These are phyloP conservation scores for Calcarisporium arbuscula DNA, from an alignment of 2,329 filamentous ascomycete genomes.

Conservation along the genomic window DNA sequence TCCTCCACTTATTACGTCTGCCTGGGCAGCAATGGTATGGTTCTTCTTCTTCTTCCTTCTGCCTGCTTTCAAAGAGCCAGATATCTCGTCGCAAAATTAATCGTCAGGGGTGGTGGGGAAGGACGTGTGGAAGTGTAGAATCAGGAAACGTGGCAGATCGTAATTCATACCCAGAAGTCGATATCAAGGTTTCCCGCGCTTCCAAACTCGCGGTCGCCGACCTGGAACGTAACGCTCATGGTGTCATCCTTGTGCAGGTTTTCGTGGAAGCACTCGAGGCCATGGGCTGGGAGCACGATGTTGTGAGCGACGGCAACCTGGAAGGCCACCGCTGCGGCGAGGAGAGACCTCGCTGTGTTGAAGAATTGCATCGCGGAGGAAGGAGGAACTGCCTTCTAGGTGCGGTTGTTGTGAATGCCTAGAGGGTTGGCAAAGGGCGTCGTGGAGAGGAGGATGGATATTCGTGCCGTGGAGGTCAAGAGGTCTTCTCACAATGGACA, in stretches of 20 bases:
- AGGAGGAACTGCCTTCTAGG: too few relatives aligned
- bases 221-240: slow-evolving; percentile 98
- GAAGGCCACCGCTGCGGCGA: slow-evolving; percentile 34
- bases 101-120: background rate
- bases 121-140: too few relatives aligned
- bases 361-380: slow-evolving; percentile 27
- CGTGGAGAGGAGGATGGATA: too few relatives aligned
- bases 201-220: slow-evolving; percentile 93
- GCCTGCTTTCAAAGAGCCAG: too few relatives aligned
- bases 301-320: slow-evolving; percentile 76
- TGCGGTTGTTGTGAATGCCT: too few relatives aligned
- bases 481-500: too few relatives aligned
- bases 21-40: too few relatives aligned
- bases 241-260: slow-evolving; percentile 85
- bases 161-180: slow-evolving; percentile 82
- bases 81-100: too few relatives aligned
- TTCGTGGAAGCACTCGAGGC: slow-evolving; percentile 97
- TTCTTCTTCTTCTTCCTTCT: too few relatives aligned
- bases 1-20: too few relatives aligned
- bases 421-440: too few relatives aligned
- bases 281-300: slow-evolving; percentile 89
- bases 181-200: slow-evolving; percentile 91
- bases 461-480: too few relatives aligned
- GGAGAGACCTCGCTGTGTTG: slow-evolving; percentile 34
- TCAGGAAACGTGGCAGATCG: slow-evolving; percentile 1